Evolutionary conservation across 495 filamentous ascomycete genomes (phyloP).

Genomic region (Tuber brumale): DNA sequence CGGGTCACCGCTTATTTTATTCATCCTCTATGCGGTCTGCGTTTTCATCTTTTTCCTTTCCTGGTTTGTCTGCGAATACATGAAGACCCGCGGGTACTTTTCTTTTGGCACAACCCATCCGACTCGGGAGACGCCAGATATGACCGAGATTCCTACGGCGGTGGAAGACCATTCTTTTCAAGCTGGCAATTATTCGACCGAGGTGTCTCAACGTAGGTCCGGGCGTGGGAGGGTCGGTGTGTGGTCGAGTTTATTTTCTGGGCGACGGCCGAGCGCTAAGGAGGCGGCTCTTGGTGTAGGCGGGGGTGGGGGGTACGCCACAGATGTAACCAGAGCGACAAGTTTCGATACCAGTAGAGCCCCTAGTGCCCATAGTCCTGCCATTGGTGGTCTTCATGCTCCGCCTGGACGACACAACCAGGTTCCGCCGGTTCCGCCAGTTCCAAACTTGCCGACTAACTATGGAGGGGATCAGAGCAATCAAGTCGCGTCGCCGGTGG

Average conservation of each 20-base stretch:
- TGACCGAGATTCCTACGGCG: neutral
- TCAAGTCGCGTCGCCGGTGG: neutral
- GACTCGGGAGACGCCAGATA: neutral
- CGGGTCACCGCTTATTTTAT: constrained; percentile 74
- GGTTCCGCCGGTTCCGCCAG: constrained; percentile 37
- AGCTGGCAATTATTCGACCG: neutral
- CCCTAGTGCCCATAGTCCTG: constrained; percentile 35
- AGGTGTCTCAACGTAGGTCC: neutral
- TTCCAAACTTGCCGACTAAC: constrained; percentile 32
- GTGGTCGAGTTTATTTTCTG: neutral
- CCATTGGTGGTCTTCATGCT: constrained; percentile 35
- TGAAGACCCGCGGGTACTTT: constrained; percentile 32
- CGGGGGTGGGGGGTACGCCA: neutral
- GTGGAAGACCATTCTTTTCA: neutral
- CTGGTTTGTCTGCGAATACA: constrained; percentile 40
- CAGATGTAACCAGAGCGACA: constrained; percentile 21
- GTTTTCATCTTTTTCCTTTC: constrained; percentile 31
- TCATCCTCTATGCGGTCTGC: constrained; percentile 73
- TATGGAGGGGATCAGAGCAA: constrained; percentile 5
- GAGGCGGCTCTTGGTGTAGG: constrained; percentile 22
- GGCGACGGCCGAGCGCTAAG: constrained; percentile 23
- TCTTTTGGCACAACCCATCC: constrained; percentile 9
- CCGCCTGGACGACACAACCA: constrained; percentile 32
- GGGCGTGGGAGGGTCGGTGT: neutral
- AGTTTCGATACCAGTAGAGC: constrained; percentile 39